Evolutionary conservation across 2,329 filamentous ascomycete genomes (phyloP).

Genomic region (Tolypocladium endophyticum): DNA sequence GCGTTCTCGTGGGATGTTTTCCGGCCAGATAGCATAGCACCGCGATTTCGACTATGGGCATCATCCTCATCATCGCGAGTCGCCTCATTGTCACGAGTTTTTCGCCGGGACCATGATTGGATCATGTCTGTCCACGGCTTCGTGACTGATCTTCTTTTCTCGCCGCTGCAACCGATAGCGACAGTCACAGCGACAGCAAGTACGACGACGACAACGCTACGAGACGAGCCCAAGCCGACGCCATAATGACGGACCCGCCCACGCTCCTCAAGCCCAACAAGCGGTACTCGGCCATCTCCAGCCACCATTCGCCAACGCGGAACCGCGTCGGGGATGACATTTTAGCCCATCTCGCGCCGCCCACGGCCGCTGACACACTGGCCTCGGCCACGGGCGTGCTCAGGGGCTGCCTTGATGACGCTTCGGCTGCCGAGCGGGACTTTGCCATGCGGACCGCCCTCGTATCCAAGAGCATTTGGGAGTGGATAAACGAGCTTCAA

Average conservation of each 20-base stretch:
- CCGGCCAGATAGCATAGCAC: not conserved
- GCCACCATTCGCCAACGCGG: slow-evolving; percentile 31
- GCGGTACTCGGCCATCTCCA: slow-evolving; percentile 18
- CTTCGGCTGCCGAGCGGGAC: slow-evolving; percentile 55
- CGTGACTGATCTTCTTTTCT: not conserved
- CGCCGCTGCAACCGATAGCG: not conserved
- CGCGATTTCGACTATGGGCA: slow-evolving; percentile 6
- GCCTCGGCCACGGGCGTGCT: slow-evolving; percentile 40
- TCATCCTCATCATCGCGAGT: slow-evolving; percentile 4
- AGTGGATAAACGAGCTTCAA: slow-evolving; percentile 64
- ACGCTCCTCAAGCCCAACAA: slow-evolving; percentile 20
- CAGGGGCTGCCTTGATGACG: slow-evolving; percentile 49
- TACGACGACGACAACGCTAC: not conserved
- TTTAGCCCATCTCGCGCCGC: slow-evolving; percentile 49
- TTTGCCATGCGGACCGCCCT: slow-evolving; percentile 61
- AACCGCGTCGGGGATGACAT: slow-evolving; percentile 44
- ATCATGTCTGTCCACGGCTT: slow-evolving; percentile 4
- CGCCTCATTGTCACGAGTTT: slow-evolving; percentile 14
- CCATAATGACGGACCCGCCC: slow-evolving; percentile 23
- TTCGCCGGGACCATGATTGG: slow-evolving; percentile 24
- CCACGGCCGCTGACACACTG: slow-evolving; percentile 50
- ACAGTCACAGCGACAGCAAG: not conserved
- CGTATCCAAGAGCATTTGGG: slow-evolving; percentile 59
- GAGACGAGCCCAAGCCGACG: not conserved
- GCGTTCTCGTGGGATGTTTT: not conserved